phyloP scores from a whole-genome alignment of 257 asterid genomes.

The Rauvolfia tetraphylla region DNA sequence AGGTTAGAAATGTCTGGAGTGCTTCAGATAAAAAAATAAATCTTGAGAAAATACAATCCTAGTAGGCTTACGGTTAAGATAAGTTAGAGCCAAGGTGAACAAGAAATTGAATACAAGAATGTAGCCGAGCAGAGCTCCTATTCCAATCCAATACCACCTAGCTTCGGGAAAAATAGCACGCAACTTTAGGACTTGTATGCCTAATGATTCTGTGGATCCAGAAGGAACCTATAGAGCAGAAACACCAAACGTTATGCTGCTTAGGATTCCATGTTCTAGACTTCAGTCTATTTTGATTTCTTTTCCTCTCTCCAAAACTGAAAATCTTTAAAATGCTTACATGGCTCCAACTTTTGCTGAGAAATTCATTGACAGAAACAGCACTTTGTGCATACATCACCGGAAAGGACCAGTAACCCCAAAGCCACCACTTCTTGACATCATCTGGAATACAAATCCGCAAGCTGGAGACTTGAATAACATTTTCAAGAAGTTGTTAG shows the following conservation, averaged over 20 bases:
- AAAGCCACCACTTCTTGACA: slow-evolving; percentile 71
- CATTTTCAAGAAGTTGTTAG: not conserved
- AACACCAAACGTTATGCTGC: not conserved
- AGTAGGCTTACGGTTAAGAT: slow-evolving; percentile 64
- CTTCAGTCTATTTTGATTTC: not conserved
- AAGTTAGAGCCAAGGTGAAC: slow-evolving; percentile 34
- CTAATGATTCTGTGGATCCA: slow-evolving; percentile 26
- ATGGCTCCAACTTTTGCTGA: slow-evolving; percentile 68
- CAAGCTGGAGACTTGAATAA: not conserved
- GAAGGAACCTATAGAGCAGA: slow-evolving; percentile 24
- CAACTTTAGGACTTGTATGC: slow-evolving; percentile 26
- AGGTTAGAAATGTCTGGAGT: not conserved
- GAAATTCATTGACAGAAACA: slow-evolving; percentile 80
- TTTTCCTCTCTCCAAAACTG: not conserved
- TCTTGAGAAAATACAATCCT: not conserved
- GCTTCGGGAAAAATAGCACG: slow-evolving; percentile 41
- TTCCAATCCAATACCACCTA: slow-evolving; percentile 47
- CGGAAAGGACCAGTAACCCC: slow-evolving; percentile 98
- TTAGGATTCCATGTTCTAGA: not conserved
- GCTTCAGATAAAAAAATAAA: slow-evolving; percentile 11
- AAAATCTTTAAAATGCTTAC: slow-evolving; percentile 32
- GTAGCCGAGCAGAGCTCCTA: slow-evolving; percentile 41
- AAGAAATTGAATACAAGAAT: slow-evolving; percentile 27
- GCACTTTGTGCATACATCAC: slow-evolving; percentile 94
- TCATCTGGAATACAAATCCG: slow-evolving; percentile 6